These are phyloP conservation scores for Dittrichia graveolens DNA, from an alignment of 129 eudicot species.

Conservation along the genomic window DNA sequence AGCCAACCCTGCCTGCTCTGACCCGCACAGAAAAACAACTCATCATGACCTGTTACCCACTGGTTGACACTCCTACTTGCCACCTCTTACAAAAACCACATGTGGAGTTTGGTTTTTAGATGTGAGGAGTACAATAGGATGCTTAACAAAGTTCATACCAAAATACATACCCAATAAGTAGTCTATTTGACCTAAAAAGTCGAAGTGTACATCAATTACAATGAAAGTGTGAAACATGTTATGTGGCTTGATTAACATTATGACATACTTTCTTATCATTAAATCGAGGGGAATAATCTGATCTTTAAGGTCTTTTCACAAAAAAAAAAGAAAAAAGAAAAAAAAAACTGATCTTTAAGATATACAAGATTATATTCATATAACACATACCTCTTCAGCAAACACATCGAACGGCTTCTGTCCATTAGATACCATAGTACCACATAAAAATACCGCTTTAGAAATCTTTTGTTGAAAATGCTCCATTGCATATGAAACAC, in stretches of 20 bases:
- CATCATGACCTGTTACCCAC: not conserved
- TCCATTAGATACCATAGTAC: slow-evolving; percentile 86
- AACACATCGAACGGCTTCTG: slow-evolving; percentile 93
- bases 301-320: no score
- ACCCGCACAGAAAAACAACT: not conserved
- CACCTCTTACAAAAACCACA: no score
- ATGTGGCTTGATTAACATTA: no score
- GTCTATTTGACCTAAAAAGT: slow-evolving; percentile 6
- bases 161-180: not conserved
- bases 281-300: no score
- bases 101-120: no score
- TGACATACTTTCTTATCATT: no score
- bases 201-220: not conserved
- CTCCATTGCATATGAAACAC: slow-evolving; percentile 85
- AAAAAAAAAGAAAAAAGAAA: no score
- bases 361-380: no score
- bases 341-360: no score
- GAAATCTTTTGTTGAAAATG: slow-evolving; percentile 70
- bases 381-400: slow-evolving; percentile 62
- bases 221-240: not conserved
- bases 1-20: not conserved
- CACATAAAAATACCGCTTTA: slow-evolving; percentile 84
- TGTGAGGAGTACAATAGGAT: no score
- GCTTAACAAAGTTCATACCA: not conserved
- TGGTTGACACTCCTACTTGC: not conserved